Percentiles rank a stretch among this genome's conserved stretches.
Evolutionary conservation across 371 early-diverging fungal species (phyloP).

Genomic region (Coemansia sp.): DNA sequence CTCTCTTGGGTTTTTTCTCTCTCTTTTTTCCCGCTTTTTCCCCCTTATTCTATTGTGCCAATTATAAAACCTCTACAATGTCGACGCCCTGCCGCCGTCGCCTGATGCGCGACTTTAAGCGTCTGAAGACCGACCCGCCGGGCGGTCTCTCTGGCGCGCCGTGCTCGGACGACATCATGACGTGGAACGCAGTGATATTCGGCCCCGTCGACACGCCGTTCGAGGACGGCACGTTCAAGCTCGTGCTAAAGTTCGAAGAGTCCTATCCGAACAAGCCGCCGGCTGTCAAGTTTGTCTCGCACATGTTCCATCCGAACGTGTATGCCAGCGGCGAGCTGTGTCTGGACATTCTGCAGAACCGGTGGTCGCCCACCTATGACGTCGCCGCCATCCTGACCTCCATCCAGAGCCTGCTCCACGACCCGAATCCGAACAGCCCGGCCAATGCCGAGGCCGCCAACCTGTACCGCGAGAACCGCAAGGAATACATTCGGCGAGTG

Average conservation of each 20-base stretch:
- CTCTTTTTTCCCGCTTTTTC: not conserved
- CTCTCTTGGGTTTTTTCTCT: not conserved
- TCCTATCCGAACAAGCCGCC: conserved; percentile 99
- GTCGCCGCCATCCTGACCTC: conserved; percentile 95
- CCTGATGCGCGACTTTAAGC: conserved; percentile 94
- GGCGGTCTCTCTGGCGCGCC: conserved; percentile 90
- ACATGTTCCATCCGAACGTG: conserved; percentile 99
- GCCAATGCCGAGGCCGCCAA: conserved; percentile 98
- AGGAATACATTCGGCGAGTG: conserved; percentile 93
- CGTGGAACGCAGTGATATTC: conserved; percentile 98
- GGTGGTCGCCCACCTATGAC: conserved; percentile 98
- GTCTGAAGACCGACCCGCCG: conserved; percentile 94
- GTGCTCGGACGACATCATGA: conserved; percentile 90
- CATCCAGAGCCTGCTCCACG: conserved; percentile 97
- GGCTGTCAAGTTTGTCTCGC: conserved; percentile 91
- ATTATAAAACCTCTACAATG: conserved; percentile 53
- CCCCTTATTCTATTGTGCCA: not conserved
- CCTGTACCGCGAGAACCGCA: conserved; percentile 87
- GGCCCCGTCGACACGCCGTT: conserved; percentile 98
- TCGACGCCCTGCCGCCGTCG: conserved; percentile 86
- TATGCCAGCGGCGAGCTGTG: conserved; percentile 99
- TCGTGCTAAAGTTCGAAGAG: conserved; percentile 95
- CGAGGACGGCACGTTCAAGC: conserved; percentile 99
- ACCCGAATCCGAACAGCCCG: conserved; percentile 97
- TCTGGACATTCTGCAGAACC: conserved; percentile 97